Conservation (phyloP, 169 alveolate species). For the Eimeria necatrix region DNA sequence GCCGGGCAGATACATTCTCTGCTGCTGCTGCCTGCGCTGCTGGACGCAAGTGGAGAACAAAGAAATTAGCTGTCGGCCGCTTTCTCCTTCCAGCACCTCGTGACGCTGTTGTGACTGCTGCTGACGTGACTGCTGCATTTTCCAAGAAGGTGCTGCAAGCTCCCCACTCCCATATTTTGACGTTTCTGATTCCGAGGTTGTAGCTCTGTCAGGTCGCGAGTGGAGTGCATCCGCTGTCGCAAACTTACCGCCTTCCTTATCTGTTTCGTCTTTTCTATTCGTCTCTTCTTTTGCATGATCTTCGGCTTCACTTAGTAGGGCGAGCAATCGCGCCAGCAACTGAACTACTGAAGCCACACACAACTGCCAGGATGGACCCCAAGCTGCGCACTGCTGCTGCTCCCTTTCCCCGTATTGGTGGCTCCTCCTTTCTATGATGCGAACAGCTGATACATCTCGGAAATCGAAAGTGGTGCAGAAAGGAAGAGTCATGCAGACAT, state of each 20-base stretch:
- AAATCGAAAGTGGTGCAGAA: not conserved
- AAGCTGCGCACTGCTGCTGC: slow-evolving; percentile 33
- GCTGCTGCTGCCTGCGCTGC: slow-evolving; percentile 63
- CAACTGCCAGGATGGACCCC: slow-evolving; percentile 67
- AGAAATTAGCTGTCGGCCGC: slow-evolving; percentile 56
- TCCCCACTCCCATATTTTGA: too few relatives aligned
- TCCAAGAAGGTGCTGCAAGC: not conserved
- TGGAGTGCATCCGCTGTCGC: not conserved
- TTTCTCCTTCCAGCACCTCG: slow-evolving; percentile 25
- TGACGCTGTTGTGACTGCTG: not conserved
- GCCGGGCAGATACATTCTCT: not conserved
- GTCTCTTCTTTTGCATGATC: not conserved
- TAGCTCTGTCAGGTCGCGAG: not conserved
- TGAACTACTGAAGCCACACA: slow-evolving; percentile 59
- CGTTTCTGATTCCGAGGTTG: not conserved
- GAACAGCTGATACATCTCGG: slow-evolving; percentile 56
- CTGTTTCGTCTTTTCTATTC: not conserved
- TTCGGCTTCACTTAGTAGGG: slow-evolving; percentile 42
- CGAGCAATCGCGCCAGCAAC: slow-evolving; percentile 37
- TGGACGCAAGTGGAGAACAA: slow-evolving; percentile 11
- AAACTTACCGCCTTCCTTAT: not conserved
- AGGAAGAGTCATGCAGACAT: slow-evolving; percentile 3
- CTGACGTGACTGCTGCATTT: not conserved
- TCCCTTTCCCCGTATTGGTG: not conserved
- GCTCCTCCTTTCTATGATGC: slow-evolving; percentile 45